Conservation (phyloP, 345 rosid species). For the Eucalyptus leucophloia region DNA sequence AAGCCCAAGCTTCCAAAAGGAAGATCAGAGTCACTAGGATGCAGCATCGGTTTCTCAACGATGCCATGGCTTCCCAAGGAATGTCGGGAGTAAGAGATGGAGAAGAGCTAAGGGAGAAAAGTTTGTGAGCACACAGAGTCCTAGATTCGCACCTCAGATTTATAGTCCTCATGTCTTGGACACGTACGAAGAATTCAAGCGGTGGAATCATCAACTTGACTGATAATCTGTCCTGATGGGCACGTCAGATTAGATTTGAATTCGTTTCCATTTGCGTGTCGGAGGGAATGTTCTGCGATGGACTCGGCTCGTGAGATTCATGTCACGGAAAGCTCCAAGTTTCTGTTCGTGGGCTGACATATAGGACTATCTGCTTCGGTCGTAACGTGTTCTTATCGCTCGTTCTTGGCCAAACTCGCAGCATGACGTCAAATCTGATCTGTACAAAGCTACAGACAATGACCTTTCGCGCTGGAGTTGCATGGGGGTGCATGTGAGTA, state of each 20-base stretch:
- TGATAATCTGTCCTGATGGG: background rate
- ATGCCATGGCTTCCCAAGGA: background rate
- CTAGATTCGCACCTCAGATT: background rate
- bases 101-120: background rate
- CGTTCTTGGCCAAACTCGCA: background rate
- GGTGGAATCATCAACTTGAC: background rate
- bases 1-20: background rate
- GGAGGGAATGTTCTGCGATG: background rate
- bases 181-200: background rate
- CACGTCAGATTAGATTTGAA: background rate
- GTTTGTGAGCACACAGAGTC: background rate
- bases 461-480: background rate
- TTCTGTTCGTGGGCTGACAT: background rate
- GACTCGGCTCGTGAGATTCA: background rate
- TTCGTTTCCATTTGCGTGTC: background rate
- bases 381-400: background rate
- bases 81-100: background rate
- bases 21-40: background rate
- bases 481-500: background rate
- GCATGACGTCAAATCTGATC: background rate
- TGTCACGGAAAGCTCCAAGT: background rate
- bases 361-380: background rate
- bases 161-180: background rate
- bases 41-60: background rate
- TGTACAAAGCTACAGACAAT: background rate